Conservation (phyloP, 2,329 filamentous ascomycete species). For the Leptographium procerum region DNA sequence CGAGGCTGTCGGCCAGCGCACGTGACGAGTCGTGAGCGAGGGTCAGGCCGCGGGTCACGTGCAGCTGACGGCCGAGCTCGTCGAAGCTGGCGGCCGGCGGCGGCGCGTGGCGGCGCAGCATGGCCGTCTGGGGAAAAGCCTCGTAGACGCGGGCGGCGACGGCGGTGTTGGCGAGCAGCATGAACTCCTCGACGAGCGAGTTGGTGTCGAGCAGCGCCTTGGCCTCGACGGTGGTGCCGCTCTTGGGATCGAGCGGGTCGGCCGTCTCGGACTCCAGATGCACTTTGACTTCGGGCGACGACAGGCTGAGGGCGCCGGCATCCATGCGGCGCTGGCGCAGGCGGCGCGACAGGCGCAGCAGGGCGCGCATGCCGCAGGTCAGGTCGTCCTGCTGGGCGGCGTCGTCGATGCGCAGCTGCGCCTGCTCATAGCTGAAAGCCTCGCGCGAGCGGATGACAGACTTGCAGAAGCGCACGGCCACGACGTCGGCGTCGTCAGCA, state of each 20-base stretch:
- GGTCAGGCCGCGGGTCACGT: slow-evolving; percentile 55
- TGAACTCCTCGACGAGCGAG: slow-evolving; percentile 97
- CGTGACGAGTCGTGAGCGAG: slow-evolving; percentile 78
- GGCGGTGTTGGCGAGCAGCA: slow-evolving; percentile 94
- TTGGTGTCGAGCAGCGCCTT: slow-evolving; percentile 93
- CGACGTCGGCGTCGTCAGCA: slow-evolving; percentile 62
- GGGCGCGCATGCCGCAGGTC: slow-evolving; percentile 75
- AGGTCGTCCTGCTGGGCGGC: slow-evolving; percentile 76
- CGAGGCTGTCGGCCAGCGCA: slow-evolving; percentile 86
- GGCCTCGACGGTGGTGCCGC: slow-evolving; percentile 55
- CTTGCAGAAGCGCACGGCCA: slow-evolving; percentile 83
- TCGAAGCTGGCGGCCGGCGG: slow-evolving; percentile 96
- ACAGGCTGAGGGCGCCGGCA: slow-evolving; percentile 86
- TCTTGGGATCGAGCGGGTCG: slow-evolving; percentile 21
- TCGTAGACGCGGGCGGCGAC: slow-evolving; percentile 85
- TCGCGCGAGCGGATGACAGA: slow-evolving; percentile 95
- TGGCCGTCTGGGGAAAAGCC: slow-evolving; percentile 87
- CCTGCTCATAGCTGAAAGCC: slow-evolving; percentile 95
- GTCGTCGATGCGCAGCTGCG: slow-evolving; percentile 89
- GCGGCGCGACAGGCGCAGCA: slow-evolving; percentile 83
- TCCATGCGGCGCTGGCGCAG: slow-evolving; percentile 93
- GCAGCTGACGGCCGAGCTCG: slow-evolving; percentile 81
- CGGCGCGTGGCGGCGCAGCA: slow-evolving; percentile 82
- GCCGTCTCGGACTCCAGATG: slow-evolving; percentile 60
- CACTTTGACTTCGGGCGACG: slow-evolving; percentile 94